Percentiles rank a stretch among this genome's conserved stretches.
phyloP scores from a whole-genome alignment of 1,284 basidiomycete genomes.

The Anthracocystis setariae region DNA sequence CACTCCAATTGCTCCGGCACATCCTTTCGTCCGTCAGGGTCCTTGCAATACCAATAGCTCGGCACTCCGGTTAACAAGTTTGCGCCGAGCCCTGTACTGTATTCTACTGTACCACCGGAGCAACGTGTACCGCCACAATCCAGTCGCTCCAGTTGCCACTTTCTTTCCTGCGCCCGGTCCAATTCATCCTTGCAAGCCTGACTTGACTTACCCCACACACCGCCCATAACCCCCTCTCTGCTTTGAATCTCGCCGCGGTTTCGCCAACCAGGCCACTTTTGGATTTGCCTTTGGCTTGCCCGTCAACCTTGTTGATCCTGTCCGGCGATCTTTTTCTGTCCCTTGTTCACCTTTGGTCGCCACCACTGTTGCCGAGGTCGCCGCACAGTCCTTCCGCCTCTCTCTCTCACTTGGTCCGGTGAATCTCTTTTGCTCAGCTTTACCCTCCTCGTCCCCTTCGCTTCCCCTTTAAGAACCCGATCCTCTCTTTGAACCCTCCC shows the following conservation, averaged over 20 bases:
- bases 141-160: not conserved
- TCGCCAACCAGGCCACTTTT: too few species aligned
- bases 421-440: conserved; percentile 9
- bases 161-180: conserved; percentile 5
- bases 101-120: not conserved
- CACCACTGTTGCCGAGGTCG: conserved; percentile 11
- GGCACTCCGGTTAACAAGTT: too few species aligned
- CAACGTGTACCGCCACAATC: conserved; percentile 6
- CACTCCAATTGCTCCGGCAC: not conserved
- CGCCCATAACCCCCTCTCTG: not conserved
- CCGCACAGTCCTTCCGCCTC: conserved; percentile 16
- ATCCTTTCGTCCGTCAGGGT: not conserved
- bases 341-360: conserved; percentile 2
- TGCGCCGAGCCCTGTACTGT: too few species aligned
- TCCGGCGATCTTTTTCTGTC: conserved; percentile 15
- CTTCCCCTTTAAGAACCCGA: not conserved
- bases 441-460: conserved; percentile 9
- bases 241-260: conserved; percentile 9
- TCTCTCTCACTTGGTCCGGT: not conserved
- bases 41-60: too few species aligned
- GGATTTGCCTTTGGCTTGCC: not conserved
- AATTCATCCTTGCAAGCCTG: not conserved
- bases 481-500: not conserved
- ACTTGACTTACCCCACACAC: not conserved
- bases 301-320: not conserved